phyloP scores from a whole-genome alignment of 176 grass and related monocot genomes.

The Carex cristatella region DNA sequence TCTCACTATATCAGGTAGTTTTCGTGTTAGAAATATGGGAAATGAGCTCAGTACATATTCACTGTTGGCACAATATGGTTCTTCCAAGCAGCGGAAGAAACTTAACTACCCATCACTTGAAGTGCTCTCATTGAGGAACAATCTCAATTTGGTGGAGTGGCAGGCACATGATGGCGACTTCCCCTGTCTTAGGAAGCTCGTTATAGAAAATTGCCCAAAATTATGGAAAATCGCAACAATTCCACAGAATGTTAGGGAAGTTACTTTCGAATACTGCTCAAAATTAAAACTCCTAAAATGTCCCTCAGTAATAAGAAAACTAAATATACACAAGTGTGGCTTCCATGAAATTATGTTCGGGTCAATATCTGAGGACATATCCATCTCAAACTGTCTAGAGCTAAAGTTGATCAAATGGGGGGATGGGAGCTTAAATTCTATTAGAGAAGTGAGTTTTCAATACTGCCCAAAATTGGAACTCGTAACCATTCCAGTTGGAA shows the following conservation, averaged over 20 bases:
- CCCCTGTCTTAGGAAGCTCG: background rate
- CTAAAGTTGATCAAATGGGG: background rate
- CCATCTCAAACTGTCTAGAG: background rate
- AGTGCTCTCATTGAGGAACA: background rate
- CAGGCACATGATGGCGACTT: background rate
- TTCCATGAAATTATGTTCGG: background rate
- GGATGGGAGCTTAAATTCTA: background rate
- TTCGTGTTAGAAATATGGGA: background rate
- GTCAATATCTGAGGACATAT: background rate
- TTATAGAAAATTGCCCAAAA: background rate
- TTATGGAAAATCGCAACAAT: background rate
- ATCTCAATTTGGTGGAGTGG: constrained; percentile 1
- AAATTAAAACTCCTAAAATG: too few relatives aligned
- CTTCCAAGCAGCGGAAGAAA: background rate
- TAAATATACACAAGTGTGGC: background rate
- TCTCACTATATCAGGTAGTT: background rate
- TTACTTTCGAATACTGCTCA: background rate
- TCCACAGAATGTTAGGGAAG: background rate
- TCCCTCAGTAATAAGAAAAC: background rate
- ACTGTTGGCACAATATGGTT: background rate
- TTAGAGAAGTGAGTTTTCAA: background rate
- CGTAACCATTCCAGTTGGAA: too few relatives aligned
- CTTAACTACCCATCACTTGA: background rate
- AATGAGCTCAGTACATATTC: background rate
- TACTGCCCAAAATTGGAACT: too few relatives aligned